Evolutionary conservation across 306 rosid species (phyloP).

Genomic region (Rubus parviflorus): DNA sequence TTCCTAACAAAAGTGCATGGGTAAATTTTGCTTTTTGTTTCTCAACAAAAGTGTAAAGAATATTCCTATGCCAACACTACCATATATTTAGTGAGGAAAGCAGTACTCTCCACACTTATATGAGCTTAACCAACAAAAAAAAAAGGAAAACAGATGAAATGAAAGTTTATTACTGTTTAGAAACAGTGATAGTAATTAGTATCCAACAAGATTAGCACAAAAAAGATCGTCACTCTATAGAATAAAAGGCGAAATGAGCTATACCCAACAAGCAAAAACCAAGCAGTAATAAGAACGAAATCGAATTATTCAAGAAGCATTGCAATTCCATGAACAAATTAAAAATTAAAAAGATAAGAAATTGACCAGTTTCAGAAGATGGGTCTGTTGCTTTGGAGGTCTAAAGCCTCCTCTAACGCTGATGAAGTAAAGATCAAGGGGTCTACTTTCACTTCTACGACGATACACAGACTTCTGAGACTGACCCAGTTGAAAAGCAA

Average conservation of each 20-base stretch:
- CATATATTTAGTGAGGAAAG: neutral
- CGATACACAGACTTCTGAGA: conserved; percentile 23
- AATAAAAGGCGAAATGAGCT: neutral
- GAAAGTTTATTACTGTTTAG: neutral
- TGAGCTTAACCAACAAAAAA: neutral
- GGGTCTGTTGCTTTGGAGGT: conserved; percentile 44
- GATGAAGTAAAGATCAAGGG: conserved; percentile 47
- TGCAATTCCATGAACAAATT: neutral
- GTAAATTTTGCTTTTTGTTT: neutral
- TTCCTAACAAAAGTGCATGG: neutral
- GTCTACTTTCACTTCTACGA: conserved; percentile 18
- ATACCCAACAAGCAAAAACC: conserved; percentile 5
- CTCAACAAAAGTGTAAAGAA: neutral
- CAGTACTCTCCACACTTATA: neutral
- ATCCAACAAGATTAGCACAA: neutral
- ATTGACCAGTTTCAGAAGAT: conserved; percentile 47
- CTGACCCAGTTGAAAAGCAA: conserved; percentile 54
- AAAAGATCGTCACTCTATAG: neutral
- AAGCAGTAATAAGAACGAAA: neutral
- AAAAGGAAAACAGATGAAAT: neutral
- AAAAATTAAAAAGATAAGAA: neutral
- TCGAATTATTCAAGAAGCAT: neutral
- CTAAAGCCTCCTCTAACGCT: conserved; percentile 64
- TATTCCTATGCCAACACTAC: neutral
- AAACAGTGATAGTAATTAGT: too few species aligned